Evolutionary conservation across 805 yeast genomes (phyloP), one percentile per base, ranked within the genome.

Genomic region (Groenewaldozyma tartarivorans): DNA sequence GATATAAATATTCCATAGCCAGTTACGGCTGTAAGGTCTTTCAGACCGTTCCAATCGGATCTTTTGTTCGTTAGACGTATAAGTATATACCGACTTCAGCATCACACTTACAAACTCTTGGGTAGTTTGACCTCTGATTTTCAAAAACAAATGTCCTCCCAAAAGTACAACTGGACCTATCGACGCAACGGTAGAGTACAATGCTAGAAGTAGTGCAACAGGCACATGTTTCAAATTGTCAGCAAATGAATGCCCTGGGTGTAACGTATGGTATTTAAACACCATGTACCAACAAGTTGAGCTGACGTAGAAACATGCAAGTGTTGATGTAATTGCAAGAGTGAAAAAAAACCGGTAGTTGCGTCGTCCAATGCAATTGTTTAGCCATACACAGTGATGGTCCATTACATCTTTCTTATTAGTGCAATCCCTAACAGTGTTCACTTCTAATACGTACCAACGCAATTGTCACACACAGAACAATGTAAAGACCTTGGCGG

Each of bases 401-500:
- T 85, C 95, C 50, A 75, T 80, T 36, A 71, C 51, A 7, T 72
- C 57, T 32, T n/a, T 6, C 36, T 7, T 20, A 11, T 13, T 21
- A 36, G 15, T 17, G n/a, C 15, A 6, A 6, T 36, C 16, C 13
- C 16, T 9, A 16, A 36, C 9, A 21, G n/a, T 20, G n/a, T 24
- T 19, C 20, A 22, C 13, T 7, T 24, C 29, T n/a, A 24, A 36
- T 20, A 21, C 39, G 5, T 36, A 36, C 39, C 39, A 16, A 82
- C 64, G 53, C 95, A 85, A 5, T 66, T 65, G 46, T 74, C 75
- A 60, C 95, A 84, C 2, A 66, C 65, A 1, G 78, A 67, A 53
- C 95, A 84, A 57, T 84, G 95, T 41, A 80, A 74, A 1, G 87
- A 62, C 40, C 94, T 61, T 1, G 87, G 84, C 6, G 86, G 80